A percentile compares a stretch with the other conserved stretches of the same genome.
Conservation (phyloP, 768 basidiomycete genomes). For the Galerina sulciceps region DNA sequence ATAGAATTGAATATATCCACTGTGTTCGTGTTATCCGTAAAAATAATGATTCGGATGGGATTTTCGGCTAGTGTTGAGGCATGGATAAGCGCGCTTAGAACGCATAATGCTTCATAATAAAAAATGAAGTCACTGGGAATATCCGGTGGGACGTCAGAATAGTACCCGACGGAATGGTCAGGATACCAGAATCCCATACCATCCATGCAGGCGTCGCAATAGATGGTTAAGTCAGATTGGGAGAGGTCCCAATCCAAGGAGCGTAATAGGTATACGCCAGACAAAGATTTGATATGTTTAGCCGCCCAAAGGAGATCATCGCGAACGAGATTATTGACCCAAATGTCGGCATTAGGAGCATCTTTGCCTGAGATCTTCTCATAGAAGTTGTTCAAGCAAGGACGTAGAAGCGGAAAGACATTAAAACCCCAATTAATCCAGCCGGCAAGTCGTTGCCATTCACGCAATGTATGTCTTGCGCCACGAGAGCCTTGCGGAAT, state of each 20-base stretch:
- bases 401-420: slow-evolving; percentile 38
- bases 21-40: no score
- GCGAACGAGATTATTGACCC: slow-evolving; percentile 29
- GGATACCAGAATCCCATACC: slow-evolving; percentile 36
- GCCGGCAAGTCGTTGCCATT: slow-evolving; percentile 33
- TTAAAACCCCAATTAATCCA: slow-evolving; percentile 47
- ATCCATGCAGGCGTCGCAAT: slow-evolving; percentile 28
- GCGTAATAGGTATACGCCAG: slow-evolving; percentile 28
- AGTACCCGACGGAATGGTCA: slow-evolving; percentile 21
- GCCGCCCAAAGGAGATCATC: slow-evolving; percentile 37
- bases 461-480: neutral
- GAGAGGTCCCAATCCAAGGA: slow-evolving; percentile 14
- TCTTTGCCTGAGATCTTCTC: slow-evolving; percentile 34
- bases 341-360: slow-evolving; percentile 14
- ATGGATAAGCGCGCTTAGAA: no score
- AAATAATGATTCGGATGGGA: no score
- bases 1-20: slow-evolving; percentile 18
- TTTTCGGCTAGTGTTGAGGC: no score
- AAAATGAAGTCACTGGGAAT: neutral
- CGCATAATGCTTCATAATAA: no score
- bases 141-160: neutral
- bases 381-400: slow-evolving; percentile 36
- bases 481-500: no score
- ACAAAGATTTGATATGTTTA: slow-evolving; percentile 17
- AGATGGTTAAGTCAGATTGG: slow-evolving; percentile 12